Evolutionary conservation across 106 monocot genomes (phyloP).

Genomic region (Phalaenopsis equestris): DNA sequence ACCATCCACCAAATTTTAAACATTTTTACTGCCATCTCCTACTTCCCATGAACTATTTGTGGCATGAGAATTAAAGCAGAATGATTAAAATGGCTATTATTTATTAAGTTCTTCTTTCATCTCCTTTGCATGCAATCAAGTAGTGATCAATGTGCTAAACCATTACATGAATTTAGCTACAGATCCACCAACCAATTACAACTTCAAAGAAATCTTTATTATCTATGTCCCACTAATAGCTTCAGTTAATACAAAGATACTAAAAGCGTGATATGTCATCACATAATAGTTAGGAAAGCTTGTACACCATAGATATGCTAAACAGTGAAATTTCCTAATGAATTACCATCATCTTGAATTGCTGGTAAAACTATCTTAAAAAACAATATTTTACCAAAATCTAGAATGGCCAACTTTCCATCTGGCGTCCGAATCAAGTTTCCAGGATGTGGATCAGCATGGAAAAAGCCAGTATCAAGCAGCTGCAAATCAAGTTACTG

Average conservation of each 20-base stretch:
- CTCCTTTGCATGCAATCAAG: background rate
- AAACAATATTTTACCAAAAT: slow-evolving; percentile 68
- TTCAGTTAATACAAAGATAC: background rate
- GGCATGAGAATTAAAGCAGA: background rate
- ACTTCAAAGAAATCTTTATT: background rate
- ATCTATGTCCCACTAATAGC: background rate
- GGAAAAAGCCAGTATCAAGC: slow-evolving; percentile 96
- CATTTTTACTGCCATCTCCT: background rate
- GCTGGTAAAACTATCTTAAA: background rate
- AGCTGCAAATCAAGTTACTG: slow-evolving; percentile 42
- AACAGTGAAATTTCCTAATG: background rate
- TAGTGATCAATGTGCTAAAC: background rate
- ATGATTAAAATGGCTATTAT: background rate
- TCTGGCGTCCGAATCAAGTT: slow-evolving; percentile 99
- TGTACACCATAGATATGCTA: background rate
- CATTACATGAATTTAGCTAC: background rate
- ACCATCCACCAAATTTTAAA: background rate
- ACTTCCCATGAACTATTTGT: background rate
- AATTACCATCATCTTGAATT: background rate
- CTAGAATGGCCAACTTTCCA: slow-evolving; percentile 95
- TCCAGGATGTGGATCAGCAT: slow-evolving; percentile 99
- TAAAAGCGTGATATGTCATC: background rate
- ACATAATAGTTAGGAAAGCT: background rate
- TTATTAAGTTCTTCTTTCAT: background rate
- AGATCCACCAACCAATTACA: background rate